Conservation (phyloP, 2,329 filamentous ascomycete species). For the Chrysoporthe austroafricana region DNA sequence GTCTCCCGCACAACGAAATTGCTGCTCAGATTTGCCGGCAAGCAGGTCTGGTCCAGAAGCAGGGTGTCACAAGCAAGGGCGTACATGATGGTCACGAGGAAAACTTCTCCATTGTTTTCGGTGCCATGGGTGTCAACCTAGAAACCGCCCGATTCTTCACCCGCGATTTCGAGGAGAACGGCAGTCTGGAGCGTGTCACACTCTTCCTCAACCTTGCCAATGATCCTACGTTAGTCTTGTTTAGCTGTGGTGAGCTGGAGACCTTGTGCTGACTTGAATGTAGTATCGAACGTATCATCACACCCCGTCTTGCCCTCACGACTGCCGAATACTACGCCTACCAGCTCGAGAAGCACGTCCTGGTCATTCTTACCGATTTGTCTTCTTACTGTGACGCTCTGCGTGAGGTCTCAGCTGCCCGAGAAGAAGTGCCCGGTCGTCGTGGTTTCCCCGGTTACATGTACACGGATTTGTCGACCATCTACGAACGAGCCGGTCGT, state of each 20-base stretch:
- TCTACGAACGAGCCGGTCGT: constrained; percentile 98
- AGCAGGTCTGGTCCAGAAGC: constrained; percentile 81
- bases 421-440: constrained; percentile 98
- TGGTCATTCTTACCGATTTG: constrained; percentile 97
- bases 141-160: constrained; percentile 99
- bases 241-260: not conserved
- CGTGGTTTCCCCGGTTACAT: constrained; percentile 99
- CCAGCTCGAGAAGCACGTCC: constrained; percentile 98
- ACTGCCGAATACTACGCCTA: constrained; percentile 99
- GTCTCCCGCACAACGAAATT: constrained; percentile 99
- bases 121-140: constrained; percentile 99
- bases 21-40: constrained; percentile 98
- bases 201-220: constrained; percentile 99
- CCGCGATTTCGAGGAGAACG: constrained; percentile 98
- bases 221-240: constrained; percentile 81
- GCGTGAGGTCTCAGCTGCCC: constrained; percentile 95
- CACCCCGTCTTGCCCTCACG: constrained; percentile 94
- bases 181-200: constrained; percentile 94
- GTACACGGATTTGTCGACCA: constrained; percentile 99
- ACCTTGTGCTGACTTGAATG: constrained; percentile 23
- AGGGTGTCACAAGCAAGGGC: constrained; percentile 85
- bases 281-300: constrained; percentile 99
- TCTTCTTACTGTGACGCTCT: constrained; percentile 98
- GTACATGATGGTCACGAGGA: constrained; percentile 97
- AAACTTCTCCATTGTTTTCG: constrained; percentile 99